Evolutionary conservation across 225 moss, liverwort and hornwort genomes (phyloP).

Genomic region (Pseudoscleropodium purum): DNA sequence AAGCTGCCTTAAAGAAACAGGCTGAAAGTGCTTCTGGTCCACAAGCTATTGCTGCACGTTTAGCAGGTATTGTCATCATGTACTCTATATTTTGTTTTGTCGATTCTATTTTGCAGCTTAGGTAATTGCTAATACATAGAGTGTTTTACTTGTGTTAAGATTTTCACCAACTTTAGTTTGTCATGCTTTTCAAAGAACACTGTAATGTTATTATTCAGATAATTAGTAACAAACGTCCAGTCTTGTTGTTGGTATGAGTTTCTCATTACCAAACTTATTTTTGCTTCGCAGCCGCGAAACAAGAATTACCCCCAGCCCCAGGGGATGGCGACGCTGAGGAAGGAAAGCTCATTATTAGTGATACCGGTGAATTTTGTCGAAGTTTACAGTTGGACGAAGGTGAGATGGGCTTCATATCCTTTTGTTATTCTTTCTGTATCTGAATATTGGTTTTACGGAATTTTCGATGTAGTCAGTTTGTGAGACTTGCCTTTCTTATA

Average conservation of each 20-base stretch:
- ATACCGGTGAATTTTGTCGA: slow-evolving; percentile 98
- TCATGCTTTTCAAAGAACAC: background rate
- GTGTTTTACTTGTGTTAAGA: background rate
- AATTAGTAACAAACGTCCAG: background rate
- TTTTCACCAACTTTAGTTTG: background rate
- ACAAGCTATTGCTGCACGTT: slow-evolving; percentile 56
- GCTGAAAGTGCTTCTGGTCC: slow-evolving; percentile 50
- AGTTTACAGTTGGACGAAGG: slow-evolving; percentile 98
- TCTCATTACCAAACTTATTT: background rate
- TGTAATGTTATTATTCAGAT: background rate
- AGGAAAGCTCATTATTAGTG: slow-evolving; percentile 79
- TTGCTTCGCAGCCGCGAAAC: slow-evolving; percentile 34
- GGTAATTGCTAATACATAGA: background rate
- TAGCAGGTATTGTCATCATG: slow-evolving; percentile 35
- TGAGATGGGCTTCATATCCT: slow-evolving; percentile 5
- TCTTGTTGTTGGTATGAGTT: background rate
- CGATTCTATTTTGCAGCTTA: background rate
- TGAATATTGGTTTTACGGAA: background rate
- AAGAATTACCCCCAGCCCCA: slow-evolving; percentile 33
- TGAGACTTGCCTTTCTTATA: background rate
- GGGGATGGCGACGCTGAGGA: slow-evolving; percentile 51
- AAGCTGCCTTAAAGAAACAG: slow-evolving; percentile 72
- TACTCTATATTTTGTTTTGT: background rate
- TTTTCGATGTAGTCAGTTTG: background rate
- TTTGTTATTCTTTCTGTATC: background rate